Base-by-base conservation (phyloP, 2,329 filamentous ascomycete genomes). In the Talaromyces sp. region DNA sequence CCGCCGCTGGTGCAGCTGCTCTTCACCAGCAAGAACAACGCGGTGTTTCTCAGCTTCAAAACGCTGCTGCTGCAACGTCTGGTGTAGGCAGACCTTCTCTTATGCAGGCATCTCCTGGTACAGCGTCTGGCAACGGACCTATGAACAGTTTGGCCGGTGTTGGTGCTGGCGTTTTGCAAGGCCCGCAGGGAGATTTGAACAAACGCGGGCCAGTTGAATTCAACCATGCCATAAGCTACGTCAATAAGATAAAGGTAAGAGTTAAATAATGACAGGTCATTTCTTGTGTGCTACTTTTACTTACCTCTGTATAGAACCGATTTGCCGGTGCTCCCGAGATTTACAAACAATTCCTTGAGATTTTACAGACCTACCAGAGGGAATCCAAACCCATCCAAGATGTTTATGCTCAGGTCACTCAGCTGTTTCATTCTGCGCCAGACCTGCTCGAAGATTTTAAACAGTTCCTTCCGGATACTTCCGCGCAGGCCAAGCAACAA, bases 341-440 rank as follows among this genome's bases (percentile, higher is more conserved):
- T 64, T 99, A 99, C 80, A 99, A 99, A 75, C 93, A 99, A 72
- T 99, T 99, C 71, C 83, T 99, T 31, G 94, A 99, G 74, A 99
- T 99, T 54, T 80, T 99, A 52, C 94, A 99, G 76, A 99, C 94
- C 2, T 99, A 99, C 69, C 94, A 99, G 75, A 86, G 94, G 60
- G 94, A 99, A 74, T 96, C 94, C 57, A 97, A 97, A 72, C 95
- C 94, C 0, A 99, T 99, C 41, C 92, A 97, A 73, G 94, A 99
- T 75, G 94, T 99, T 3, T 99, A 99, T 74, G 90, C 91, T 1
- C 94, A 99, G 75, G 94, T 99, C 26, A 99, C 95, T 0, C 89
- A 89, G 32, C 81, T 99, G 0, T 99, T 99, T 78, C 92, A 91
- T 71, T 89, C 89, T 5, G 94, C 95, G 0, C 93, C 93, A 4